Evolutionary conservation across 202 grass and related monocot species (phyloP).

Genomic region (Setaria italica): DNA sequence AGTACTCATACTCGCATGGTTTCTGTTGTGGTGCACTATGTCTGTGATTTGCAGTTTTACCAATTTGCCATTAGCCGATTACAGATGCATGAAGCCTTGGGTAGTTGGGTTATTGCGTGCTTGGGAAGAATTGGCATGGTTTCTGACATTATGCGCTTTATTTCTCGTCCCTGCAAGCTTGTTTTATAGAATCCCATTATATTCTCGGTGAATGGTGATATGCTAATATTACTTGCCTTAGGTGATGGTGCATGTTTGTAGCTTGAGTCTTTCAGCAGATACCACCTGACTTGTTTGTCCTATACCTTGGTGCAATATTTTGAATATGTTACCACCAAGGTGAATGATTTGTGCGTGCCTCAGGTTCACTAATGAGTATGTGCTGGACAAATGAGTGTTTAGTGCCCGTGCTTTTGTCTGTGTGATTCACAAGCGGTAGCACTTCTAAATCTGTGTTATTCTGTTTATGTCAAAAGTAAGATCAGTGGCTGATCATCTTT

Average conservation of each 20-base stretch:
- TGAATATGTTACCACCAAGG: background rate
- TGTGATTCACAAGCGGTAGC: background rate
- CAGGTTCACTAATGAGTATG: background rate
- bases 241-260: slow-evolving; percentile 1
- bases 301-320: background rate
- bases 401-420: background rate
- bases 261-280: background rate
- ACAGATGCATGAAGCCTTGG: background rate
- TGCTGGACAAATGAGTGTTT: background rate
- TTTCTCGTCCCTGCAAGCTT: background rate
- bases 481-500: background rate
- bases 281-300: background rate
- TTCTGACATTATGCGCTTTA: background rate
- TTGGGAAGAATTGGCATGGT: background rate
- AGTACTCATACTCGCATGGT: background rate
- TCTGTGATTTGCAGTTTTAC: background rate
- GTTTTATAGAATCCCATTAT: slow-evolving; percentile 10
- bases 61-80: background rate
- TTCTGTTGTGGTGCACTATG: background rate
- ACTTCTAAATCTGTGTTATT: background rate
- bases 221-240: background rate
- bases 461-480: background rate
- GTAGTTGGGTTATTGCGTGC: no score
- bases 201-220: background rate
- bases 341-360: slow-evolving; percentile 5